Conservation (phyloP, 305 asterid species). For the Fraxinus greggii region DNA sequence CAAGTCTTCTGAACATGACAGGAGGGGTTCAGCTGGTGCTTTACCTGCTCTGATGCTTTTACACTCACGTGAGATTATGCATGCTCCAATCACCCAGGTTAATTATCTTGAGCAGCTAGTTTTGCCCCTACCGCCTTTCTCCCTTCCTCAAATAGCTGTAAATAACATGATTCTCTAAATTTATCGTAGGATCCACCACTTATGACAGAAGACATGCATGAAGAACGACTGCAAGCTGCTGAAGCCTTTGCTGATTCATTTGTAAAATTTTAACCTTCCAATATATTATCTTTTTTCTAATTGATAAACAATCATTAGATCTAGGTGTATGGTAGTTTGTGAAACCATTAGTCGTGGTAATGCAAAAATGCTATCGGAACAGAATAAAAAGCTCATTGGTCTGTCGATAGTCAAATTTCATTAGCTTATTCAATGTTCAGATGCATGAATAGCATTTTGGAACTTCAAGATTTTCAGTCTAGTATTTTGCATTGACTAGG, state of each 20-base stretch:
- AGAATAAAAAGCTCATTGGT: neutral
- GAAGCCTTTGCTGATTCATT: constrained; percentile 72
- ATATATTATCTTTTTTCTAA: constrained; percentile 8
- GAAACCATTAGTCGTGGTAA: neutral
- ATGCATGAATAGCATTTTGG: neutral
- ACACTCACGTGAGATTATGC: constrained; percentile 61
- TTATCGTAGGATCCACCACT: constrained; percentile 79
- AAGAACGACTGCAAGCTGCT: constrained; percentile 85
- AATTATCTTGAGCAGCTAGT: constrained; percentile 29
- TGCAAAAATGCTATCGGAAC: neutral
- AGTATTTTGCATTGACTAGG: neutral
- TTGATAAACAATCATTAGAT: constrained; percentile 2
- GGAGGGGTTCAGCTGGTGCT: constrained; percentile 67
- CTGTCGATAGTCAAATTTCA: constrained; percentile 13
- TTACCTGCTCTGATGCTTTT: constrained; percentile 73
- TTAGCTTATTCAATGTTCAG: constrained; percentile 9
- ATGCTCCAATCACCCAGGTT: constrained; percentile 85
- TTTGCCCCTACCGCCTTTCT: constrained; percentile 12
- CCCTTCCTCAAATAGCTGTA: neutral
- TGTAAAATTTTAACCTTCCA: constrained; percentile 47
- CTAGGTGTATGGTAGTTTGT: constrained; percentile 1
- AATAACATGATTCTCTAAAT: constrained; percentile 13
- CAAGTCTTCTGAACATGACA: constrained; percentile 35
- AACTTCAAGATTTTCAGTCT: neutral
- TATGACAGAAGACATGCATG: constrained; percentile 97